Percentiles rank a stretch among this genome's conserved stretches.
phyloP scores from a whole-genome alignment of 768 basidiomycete species.

The Terana coerulea region DNA sequence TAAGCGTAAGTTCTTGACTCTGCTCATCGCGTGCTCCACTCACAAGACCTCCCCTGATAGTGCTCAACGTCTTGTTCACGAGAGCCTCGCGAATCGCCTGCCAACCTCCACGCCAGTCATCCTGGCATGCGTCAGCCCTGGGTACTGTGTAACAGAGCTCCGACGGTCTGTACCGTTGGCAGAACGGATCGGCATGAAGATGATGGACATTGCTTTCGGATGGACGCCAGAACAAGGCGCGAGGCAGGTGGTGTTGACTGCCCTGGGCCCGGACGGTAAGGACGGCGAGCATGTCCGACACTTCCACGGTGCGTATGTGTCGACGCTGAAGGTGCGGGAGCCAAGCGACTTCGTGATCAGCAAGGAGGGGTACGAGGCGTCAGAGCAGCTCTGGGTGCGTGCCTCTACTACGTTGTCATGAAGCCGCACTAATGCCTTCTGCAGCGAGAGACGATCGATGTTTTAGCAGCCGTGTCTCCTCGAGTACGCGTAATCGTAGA shows the following conservation, averaged over 20 bases:
- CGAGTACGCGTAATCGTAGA: background rate
- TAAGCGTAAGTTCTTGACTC: constrained; percentile 9
- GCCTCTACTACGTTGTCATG: background rate
- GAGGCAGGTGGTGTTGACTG: too few species aligned
- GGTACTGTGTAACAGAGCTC: too few species aligned
- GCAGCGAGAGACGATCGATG: constrained; percentile 1
- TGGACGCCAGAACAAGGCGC: too few species aligned
- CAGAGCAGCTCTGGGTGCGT: constrained; percentile 32
- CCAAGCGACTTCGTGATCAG: constrained; percentile 31
- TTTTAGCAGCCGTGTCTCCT: background rate
- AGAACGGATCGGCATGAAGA: too few species aligned
- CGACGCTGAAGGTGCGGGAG: constrained; percentile 25
- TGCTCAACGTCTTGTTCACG: too few species aligned
- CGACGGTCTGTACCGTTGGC: too few species aligned
- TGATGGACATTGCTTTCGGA: too few species aligned
- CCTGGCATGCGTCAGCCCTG: too few species aligned
- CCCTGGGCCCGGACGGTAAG: constrained; percentile 19
- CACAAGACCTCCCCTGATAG: too few species aligned
- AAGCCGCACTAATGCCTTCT: background rate
- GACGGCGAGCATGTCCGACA: constrained; percentile 12
- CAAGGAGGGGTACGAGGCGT: constrained; percentile 26
- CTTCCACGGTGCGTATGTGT: constrained; percentile 29
- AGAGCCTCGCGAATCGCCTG: too few species aligned
- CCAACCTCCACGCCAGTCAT: too few species aligned
- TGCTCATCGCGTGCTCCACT: too few species aligned